Evolutionary conservation across 1,284 basidiomycete genomes (phyloP).

Genomic region (Cerioporus squamosus): DNA sequence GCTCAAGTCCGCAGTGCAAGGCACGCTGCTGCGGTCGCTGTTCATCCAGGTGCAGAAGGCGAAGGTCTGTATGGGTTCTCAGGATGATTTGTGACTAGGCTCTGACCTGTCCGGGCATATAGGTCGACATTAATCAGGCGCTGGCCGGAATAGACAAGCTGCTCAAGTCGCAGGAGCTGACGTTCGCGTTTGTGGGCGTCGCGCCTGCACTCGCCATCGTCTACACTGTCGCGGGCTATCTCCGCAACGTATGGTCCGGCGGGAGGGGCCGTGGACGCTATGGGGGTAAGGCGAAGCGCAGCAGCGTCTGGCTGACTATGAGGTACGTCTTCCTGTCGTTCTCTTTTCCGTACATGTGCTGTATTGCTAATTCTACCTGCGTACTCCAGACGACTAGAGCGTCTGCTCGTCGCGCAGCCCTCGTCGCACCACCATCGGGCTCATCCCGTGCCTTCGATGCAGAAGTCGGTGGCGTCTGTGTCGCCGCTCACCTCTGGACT

Average conservation of each 20-base stretch:
- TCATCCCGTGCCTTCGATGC: constrained; percentile 2
- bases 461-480: constrained; percentile 33
- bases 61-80: constrained; percentile 62
- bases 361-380: not conserved
- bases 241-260: constrained; percentile 53
- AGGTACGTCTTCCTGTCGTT: constrained; percentile 44
- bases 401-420: constrained; percentile 63
- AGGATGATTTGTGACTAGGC: not conserved
- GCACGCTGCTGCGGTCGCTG: constrained; percentile 84
- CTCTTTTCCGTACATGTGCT: not conserved
- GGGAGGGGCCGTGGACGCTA: constrained; percentile 51
- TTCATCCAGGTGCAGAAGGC: constrained; percentile 97
- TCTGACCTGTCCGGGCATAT: not conserved
- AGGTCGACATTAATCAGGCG: constrained; percentile 92
- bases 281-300: constrained; percentile 54
- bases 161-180: constrained; percentile 93
- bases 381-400: constrained; percentile 70
- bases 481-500: constrained; percentile 71
- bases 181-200: constrained; percentile 97
- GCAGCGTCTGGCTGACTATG: constrained; percentile 65
- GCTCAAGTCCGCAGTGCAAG: constrained; percentile 79
- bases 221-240: constrained; percentile 66
- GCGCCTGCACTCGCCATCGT: constrained; percentile 88
- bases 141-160: constrained; percentile 89
- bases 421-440: constrained; percentile 21